phyloP scores from a whole-genome alignment of 164 flowering plant species.

The Piper longum region DNA sequence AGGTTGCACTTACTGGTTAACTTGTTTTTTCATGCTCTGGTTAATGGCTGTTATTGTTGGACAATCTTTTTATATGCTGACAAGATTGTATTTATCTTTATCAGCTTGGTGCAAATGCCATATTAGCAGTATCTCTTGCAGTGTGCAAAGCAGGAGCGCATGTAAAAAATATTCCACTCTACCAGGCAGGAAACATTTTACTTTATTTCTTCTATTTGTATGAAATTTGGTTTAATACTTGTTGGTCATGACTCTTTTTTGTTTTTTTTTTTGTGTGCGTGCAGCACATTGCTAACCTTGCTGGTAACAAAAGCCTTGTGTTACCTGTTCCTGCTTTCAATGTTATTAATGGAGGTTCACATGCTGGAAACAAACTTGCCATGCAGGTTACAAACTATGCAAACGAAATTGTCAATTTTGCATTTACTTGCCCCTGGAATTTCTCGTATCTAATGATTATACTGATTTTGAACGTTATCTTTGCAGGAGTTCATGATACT shows the following conservation, averaged over 20 bases:
- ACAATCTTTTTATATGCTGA: no score
- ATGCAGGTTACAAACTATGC: constrained; percentile 18
- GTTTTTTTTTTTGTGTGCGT: not conserved
- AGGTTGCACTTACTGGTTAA: constrained; percentile 10
- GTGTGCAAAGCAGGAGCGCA: constrained; percentile 36
- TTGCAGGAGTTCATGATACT: constrained; percentile 40
- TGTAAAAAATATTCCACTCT: constrained; percentile 29
- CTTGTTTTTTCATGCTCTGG: no score
- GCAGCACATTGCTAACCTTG: constrained; percentile 36
- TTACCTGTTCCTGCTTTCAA: constrained; percentile 42
- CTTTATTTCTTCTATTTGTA: not conserved
- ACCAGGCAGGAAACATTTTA: constrained; percentile 15
- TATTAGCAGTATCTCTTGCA: constrained; percentile 36
- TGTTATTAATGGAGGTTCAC: constrained; percentile 41
- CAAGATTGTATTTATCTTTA: not conserved
- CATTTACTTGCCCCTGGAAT: not conserved
- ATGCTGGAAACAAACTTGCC: constrained; percentile 39
- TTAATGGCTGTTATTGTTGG: no score
- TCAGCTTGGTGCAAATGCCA: constrained; percentile 44
- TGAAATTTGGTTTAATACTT: no score
- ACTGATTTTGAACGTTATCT: not conserved
- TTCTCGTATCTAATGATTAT: not conserved
- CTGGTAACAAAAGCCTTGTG: constrained; percentile 33
- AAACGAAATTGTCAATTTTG: not conserved
- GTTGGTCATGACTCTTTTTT: no score